Conservation (phyloP, 2,329 filamentous ascomycete genomes). For the Botrytis tulipae region DNA sequence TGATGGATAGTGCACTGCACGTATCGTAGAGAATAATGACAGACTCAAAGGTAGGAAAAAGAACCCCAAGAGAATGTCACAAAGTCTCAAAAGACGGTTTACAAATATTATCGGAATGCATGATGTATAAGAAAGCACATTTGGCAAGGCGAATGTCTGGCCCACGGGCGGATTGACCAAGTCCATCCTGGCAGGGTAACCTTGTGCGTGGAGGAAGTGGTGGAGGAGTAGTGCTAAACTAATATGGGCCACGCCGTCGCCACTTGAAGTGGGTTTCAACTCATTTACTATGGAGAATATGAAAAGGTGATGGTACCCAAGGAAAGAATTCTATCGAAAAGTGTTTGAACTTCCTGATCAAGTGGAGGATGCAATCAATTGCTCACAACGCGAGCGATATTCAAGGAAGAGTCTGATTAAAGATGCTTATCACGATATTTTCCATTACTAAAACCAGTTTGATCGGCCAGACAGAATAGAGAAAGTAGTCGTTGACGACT, state of each 20-base stretch:
- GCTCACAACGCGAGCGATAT: background rate
- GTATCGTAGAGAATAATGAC: constrained; percentile 33
- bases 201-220: constrained; percentile 13
- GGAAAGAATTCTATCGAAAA: background rate
- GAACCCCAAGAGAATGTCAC: constrained; percentile 32
- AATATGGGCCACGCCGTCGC: constrained; percentile 22
- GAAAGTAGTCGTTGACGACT: constrained; percentile 23
- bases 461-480: constrained; percentile 13
- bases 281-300: constrained; percentile 13
- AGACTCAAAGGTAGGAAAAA: constrained; percentile 29
- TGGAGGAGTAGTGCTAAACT: constrained; percentile 22
- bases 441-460: background rate
- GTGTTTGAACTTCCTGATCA: background rate
- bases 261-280: constrained; percentile 29
- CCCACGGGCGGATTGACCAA: constrained; percentile 32
- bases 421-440: background rate
- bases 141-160: constrained; percentile 23
- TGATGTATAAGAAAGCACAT: constrained; percentile 37
- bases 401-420: background rate
- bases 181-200: constrained; percentile 26
- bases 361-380: constrained; percentile 14
- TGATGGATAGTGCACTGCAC: constrained; percentile 31
- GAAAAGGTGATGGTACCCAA: constrained; percentile 4
- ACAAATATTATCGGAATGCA: constrained; percentile 33
- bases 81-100: constrained; percentile 24